Percentiles rank a stretch among this genome's conserved stretches.
phyloP scores from a whole-genome alignment of 208 protist species.

The Leishmania amazonensis region DNA sequence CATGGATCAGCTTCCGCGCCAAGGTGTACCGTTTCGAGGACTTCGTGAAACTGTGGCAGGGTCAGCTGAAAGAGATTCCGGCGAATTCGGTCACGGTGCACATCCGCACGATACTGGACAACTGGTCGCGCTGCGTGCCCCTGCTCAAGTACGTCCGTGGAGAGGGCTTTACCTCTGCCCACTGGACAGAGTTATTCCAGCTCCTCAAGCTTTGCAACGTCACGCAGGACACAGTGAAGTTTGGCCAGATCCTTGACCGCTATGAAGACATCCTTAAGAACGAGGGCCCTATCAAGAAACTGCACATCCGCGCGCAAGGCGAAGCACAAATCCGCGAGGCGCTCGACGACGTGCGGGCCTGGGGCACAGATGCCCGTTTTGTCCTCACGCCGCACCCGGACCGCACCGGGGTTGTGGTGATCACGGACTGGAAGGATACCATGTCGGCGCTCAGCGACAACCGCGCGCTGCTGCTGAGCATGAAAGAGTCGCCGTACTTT shows the following conservation, averaged over 20 bases:
- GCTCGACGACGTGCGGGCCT: slow-evolving; percentile 94
- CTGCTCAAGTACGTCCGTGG: slow-evolving; percentile 94
- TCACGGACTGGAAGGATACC: slow-evolving; percentile 98
- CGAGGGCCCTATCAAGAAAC: slow-evolving; percentile 89
- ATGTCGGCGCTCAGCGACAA: slow-evolving; percentile 96
- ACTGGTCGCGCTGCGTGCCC: slow-evolving; percentile 81
- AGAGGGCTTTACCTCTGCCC: slow-evolving; percentile 94
- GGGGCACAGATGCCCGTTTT: slow-evolving; percentile 91
- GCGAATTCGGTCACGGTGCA: slow-evolving; percentile 85
- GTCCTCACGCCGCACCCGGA: slow-evolving; percentile 78
- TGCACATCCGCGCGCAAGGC: slow-evolving; percentile 94
- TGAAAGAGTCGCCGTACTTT: slow-evolving; percentile 98
- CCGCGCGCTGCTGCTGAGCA: slow-evolving; percentile 94
- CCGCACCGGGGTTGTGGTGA: slow-evolving; percentile 83
- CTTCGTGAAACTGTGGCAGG: slow-evolving; percentile 93
- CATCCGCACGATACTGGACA: slow-evolving; percentile 89
- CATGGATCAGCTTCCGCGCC: slow-evolving; percentile 95
- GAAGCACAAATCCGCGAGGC: slow-evolving; percentile 97
- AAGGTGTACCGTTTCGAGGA: slow-evolving; percentile 96
- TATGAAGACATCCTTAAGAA: slow-evolving; percentile 76
- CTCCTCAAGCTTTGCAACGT: slow-evolving; percentile 79
- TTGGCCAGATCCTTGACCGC: slow-evolving; percentile 91
- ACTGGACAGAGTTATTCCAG: slow-evolving; percentile 95
- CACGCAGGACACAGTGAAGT: slow-evolving; percentile 90
- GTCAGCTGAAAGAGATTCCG: slow-evolving; percentile 79